Conservation (phyloP, 2,329 filamentous ascomycete genomes). For the Colletotrichum sp. region DNA sequence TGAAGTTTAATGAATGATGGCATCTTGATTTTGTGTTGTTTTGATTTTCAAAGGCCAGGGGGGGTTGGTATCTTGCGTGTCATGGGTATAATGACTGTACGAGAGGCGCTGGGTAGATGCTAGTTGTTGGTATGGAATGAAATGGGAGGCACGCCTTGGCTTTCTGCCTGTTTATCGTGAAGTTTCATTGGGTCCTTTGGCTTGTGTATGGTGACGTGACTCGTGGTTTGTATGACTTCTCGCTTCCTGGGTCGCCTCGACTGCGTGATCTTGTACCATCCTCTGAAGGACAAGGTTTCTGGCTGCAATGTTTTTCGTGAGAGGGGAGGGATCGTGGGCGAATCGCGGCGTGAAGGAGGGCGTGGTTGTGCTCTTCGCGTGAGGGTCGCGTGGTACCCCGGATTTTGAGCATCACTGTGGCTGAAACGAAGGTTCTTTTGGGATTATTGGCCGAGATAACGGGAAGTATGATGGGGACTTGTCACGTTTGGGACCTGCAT, state of each 20-base stretch:
- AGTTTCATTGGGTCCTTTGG: not conserved
- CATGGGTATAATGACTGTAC: conserved; percentile 22
- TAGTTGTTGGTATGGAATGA: conserved; percentile 6
- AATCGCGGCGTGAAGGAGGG: not conserved
- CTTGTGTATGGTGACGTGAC: not conserved
- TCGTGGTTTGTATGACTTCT: not conserved
- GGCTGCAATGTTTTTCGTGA: not conserved
- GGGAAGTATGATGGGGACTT: not conserved
- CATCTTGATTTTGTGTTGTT: not conserved
- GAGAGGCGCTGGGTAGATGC: conserved; percentile 16
- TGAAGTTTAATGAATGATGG: conserved; percentile 19
- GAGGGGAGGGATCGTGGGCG: not conserved
- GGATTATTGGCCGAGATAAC: not conserved
- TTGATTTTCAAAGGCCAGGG: not conserved
- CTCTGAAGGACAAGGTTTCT: not conserved
- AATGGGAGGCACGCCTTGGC: not conserved
- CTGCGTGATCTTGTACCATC: not conserved
- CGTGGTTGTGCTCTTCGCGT: not conserved
- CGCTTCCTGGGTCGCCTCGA: not conserved
- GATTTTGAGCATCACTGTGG: not conserved
- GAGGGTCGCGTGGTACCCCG: not conserved
- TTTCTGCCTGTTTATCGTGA: not conserved
- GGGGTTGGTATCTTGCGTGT: conserved; percentile 2
- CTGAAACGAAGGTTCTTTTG: not conserved
- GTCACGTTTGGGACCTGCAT: not conserved